Base-by-base conservation (phyloP, 441 rosid genomes). In the Populus hybrid region DNA sequence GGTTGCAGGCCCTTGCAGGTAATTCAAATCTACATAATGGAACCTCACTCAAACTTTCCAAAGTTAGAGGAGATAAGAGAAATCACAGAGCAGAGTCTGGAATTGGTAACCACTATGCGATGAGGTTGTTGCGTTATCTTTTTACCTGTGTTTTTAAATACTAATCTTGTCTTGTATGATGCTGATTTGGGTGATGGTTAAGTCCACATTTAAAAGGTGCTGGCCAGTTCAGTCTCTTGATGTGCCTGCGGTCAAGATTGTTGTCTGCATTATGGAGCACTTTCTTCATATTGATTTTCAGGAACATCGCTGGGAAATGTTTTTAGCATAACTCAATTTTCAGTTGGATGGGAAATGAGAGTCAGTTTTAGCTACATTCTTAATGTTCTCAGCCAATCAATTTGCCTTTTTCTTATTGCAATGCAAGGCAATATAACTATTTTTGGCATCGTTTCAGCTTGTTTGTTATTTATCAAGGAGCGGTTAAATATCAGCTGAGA, bases 71-170 rank as follows among this genome's bases (percentile, higher is more conserved):
- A 42, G 63, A 81, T 16, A 72, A 86, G 91, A 80, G 69, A 89
- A 81, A 80, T 95, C 79, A 78, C 97, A 0, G 89, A 77, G 80
- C 86, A 89, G 76, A 80, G 88, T 82, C 82, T 93, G 81, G 79
- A 70, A 82, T 84, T 93, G 79, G 90, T n/a, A 95, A 83, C 97
- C 94, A 71, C 91, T 92, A 4, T 87, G 93, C 75, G 73, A 80
- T 18, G 89, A 93, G 98, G 99, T 92, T 86, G 71, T 72, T 83
- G 32, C 16, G 30, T 72, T 80, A 70, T 78, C 40, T 57, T 35
- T 71, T 71, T 23, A 18, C 4, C 32, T 65, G 19, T 59, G n/a
- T 50, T 19, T 50, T 50, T 50, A 5, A 50, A 50, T 14, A 12
- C 19, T 50, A 12, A 12, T 50, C 19, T 50, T 12, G 59, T 50